These are phyloP conservation scores for Metschnikowia amazonensis DNA, from an alignment of 805 yeast genomes.

Conservation along the genomic window DNA sequence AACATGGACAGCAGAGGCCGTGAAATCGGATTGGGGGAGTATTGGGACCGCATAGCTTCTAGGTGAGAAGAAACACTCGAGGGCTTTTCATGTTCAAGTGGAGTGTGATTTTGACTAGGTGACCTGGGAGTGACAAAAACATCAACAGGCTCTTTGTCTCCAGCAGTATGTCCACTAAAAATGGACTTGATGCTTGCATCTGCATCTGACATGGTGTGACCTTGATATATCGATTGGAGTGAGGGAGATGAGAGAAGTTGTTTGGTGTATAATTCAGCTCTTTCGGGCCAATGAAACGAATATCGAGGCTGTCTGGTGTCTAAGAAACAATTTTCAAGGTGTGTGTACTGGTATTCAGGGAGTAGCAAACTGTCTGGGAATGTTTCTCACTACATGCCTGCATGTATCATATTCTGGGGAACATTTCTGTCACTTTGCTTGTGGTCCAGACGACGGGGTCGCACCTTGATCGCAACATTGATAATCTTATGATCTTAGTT, in stretches of 20 bases:
- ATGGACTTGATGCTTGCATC: conserved; percentile 40
- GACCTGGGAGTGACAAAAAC: neutral
- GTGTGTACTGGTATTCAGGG: neutral
- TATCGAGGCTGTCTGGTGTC: neutral
- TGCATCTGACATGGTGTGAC: conserved; percentile 35
- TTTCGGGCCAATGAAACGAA: neutral
- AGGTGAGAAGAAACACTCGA: neutral
- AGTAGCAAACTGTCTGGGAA: conserved; percentile 3
- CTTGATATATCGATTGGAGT: neutral
- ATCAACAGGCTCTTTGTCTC: neutral
- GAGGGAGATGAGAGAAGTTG: neutral
- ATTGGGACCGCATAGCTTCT: neutral
- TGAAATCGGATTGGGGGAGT: neutral
- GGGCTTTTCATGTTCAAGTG: neutral
- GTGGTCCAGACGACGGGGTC: conserved; percentile 1
- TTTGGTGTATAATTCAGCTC: too few relatives aligned
- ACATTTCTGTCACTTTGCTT: neutral
- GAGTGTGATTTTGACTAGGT: neutral
- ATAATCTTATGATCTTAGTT: neutral
- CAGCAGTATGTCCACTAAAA: conserved; percentile 27
- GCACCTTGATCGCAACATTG: conserved; percentile 1
- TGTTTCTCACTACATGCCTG: neutral
- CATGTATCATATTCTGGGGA: conserved; percentile 1
- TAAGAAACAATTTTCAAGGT: neutral
- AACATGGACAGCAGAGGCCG: conserved; percentile 2